Percentiles rank a stretch among this genome's conserved stretches.
phyloP scores from a whole-genome alignment of 192 early-diverging fungal genomes.

The Backusella parvicylindrica region DNA sequence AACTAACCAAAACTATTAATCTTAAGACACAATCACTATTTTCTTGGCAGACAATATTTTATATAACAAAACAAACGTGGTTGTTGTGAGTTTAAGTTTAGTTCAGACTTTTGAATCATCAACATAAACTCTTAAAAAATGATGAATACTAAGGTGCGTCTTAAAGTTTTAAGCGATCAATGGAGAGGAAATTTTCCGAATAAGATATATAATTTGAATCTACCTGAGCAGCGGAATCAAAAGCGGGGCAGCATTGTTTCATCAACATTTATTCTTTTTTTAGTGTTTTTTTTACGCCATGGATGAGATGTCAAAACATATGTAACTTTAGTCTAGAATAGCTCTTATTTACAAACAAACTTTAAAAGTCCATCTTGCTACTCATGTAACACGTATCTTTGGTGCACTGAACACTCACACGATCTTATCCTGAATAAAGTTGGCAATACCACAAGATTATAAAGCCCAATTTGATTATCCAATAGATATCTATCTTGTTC shows the following conservation, averaged over 20 bases:
- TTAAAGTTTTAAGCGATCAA: background rate
- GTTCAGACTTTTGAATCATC: background rate
- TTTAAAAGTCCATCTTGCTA: background rate
- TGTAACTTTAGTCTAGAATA: background rate
- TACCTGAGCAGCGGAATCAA: background rate
- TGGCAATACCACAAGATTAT: background rate
- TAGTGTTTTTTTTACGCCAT: background rate
- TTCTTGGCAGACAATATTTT: background rate
- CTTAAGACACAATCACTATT: background rate
- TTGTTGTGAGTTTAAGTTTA: background rate
- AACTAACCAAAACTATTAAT: background rate
- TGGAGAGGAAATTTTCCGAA: background rate
- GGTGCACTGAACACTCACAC: background rate
- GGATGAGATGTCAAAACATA: background rate
- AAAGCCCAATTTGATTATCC: background rate
- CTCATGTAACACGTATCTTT: background rate
- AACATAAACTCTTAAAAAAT: background rate
- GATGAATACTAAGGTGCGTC: background rate
- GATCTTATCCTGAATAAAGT: slow-evolving; percentile 2
- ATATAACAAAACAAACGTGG: background rate
- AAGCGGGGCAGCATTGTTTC: background rate
- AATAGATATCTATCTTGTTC: background rate
- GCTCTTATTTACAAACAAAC: background rate
- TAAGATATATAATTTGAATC: background rate
- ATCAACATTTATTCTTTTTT: background rate